Conservation (phyloP, 306 rosid species). For the Oxytropis ochrocephala region DNA sequence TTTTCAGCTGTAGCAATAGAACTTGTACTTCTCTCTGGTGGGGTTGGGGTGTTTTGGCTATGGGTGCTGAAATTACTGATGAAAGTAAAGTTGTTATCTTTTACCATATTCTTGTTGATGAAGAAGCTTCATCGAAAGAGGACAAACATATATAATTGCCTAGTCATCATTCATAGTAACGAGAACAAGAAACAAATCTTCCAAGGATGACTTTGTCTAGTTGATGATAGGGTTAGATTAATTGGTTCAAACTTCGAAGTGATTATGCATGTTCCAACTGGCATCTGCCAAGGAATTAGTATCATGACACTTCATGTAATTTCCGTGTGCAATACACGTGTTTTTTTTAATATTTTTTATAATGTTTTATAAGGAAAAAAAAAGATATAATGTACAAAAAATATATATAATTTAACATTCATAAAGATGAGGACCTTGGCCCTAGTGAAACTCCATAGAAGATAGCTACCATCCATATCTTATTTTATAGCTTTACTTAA, state of each 20-base stretch:
- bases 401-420: too few species aligned
- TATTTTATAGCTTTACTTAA: too few species aligned
- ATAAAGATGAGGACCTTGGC: too few species aligned
- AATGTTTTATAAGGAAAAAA: too few species aligned
- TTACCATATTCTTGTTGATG: not conserved
- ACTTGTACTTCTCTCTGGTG: not conserved
- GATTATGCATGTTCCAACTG: not conserved
- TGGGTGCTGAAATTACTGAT: not conserved
- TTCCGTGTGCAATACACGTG: too few species aligned
- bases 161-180: not conserved
- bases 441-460: too few species aligned
- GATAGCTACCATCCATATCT: too few species aligned
- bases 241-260: not conserved
- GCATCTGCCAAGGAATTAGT: not conserved
- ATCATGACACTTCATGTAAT: not conserved
- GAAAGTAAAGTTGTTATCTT: not conserved
- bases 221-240: not conserved
- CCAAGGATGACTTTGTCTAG: not conserved
- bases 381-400: too few species aligned
- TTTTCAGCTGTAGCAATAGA: not conserved
- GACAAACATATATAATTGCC: not conserved
- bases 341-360: too few species aligned
- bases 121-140: not conserved
- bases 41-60: too few species aligned
- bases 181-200: not conserved